phyloP scores from a whole-genome alignment of 1,139 yeast species.

The Candida sanyaensis region DNA sequence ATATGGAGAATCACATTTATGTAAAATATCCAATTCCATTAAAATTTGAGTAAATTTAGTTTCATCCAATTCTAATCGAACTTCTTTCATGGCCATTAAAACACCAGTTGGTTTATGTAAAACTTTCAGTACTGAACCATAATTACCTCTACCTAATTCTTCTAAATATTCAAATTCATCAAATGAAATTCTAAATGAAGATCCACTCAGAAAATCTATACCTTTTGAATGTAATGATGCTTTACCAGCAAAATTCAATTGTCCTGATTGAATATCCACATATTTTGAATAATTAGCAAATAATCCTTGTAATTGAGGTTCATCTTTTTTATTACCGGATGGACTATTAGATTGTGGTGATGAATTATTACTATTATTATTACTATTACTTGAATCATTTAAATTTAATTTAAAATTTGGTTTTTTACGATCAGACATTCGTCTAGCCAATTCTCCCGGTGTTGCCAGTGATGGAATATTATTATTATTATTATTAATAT shows the following conservation, averaged over 20 bases:
- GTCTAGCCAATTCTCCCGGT: conserved; percentile 35
- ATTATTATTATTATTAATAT: background rate
- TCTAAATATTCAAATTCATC: conserved; percentile 84
- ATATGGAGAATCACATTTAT: conserved; percentile 84
- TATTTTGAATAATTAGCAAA: conserved; percentile 86
- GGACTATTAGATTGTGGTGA: conserved; percentile 10
- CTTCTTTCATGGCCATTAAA: conserved; percentile 96
- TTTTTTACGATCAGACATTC: conserved; percentile 39
- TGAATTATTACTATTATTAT: conserved; percentile 4
- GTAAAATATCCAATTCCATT: conserved; percentile 93
- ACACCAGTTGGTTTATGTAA: conserved; percentile 93
- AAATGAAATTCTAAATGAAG: conserved; percentile 80
- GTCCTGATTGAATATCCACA: conserved; percentile 88
- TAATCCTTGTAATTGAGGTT: conserved; percentile 45
- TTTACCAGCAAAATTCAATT: conserved; percentile 88
- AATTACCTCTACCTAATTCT: conserved; percentile 92
- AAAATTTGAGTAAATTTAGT: conserved; percentile 87
- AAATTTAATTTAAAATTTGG: conserved; percentile 37
- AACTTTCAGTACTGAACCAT: conserved; percentile 92
- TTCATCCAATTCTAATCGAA: conserved; percentile 87
- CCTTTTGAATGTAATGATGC: conserved; percentile 92
- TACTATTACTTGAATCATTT: conserved; percentile 11
- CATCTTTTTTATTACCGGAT: conserved; percentile 2
- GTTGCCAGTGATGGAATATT: conserved; percentile 21
- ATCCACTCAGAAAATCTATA: conserved; percentile 85